Conservation (phyloP, 768 basidiomycete species). For the Thelephora ganbajun region DNA sequence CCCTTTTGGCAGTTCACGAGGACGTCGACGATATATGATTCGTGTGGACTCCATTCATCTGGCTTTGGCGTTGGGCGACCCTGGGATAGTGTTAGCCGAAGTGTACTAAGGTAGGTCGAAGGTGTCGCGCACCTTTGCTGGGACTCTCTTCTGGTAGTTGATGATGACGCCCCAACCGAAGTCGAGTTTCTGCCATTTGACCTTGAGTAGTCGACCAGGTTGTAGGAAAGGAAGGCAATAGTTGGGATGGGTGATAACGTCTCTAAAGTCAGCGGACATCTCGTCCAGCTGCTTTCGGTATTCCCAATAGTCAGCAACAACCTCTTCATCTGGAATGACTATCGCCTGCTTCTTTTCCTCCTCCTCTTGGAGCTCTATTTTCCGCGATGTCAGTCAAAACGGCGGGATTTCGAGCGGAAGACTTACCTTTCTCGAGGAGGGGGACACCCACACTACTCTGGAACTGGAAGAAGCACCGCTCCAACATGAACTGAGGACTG, state of each 20-base stretch:
- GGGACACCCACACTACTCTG: conserved; percentile 92
- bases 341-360: conserved; percentile 53
- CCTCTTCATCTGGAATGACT: conserved; percentile 70
- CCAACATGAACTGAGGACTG: conserved; percentile 96
- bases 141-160: conserved; percentile 78
- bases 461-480: conserved; percentile 96
- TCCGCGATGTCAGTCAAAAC: not conserved
- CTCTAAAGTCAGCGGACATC: conserved; percentile 75
- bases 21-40: conserved; percentile 89
- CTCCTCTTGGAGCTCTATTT: conserved; percentile 57
- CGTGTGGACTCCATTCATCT: conserved; percentile 68
- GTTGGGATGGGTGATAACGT: conserved; percentile 88
- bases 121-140: conserved; percentile 48
- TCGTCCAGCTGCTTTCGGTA: conserved; percentile 87
- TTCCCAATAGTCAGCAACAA: conserved; percentile 84
- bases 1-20: conserved; percentile 68
- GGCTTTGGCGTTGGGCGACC: conserved; percentile 50
- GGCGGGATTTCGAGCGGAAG: not conserved
- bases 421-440: conserved; percentile 64
- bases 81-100: conserved; percentile 20
- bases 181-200: conserved; percentile 75
- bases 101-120: not conserved
- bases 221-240: conserved; percentile 94
- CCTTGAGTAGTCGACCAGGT: conserved; percentile 80
- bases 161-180: conserved; percentile 96